Evolutionary conservation across 768 basidiomycete genomes (phyloP).

Genomic region (Podaxis sp.): DNA sequence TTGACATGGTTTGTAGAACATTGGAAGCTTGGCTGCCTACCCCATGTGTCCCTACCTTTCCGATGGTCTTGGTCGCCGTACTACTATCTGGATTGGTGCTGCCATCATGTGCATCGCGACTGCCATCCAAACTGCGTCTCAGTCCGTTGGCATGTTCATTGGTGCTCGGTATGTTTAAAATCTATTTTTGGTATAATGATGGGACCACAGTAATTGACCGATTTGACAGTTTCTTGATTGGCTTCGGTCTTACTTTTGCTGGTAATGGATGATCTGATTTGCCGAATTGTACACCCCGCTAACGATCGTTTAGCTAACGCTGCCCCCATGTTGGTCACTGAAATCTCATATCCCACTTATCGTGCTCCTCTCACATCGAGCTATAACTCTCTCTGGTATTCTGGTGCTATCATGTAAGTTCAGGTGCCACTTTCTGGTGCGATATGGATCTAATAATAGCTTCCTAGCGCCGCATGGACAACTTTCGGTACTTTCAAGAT

Average conservation of each 20-base stretch:
- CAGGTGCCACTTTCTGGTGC: background rate
- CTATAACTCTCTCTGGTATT: slow-evolving; percentile 88
- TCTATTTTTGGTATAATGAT: background rate
- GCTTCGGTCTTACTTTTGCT: slow-evolving; percentile 76
- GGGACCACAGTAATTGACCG: background rate
- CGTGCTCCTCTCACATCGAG: slow-evolving; percentile 76
- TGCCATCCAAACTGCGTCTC: slow-evolving; percentile 68
- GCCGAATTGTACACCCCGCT: background rate
- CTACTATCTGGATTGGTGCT: slow-evolving; percentile 67
- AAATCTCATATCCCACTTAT: slow-evolving; percentile 82
- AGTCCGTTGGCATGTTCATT: slow-evolving; percentile 77
- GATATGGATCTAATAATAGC: background rate
- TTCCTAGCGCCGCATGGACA: slow-evolving; percentile 71
- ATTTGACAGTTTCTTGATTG: slow-evolving; percentile 57
- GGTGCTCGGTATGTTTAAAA: slow-evolving; percentile 58
- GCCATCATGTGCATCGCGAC: slow-evolving; percentile 69
- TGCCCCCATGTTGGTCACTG: slow-evolving; percentile 83
- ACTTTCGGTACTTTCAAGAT: slow-evolving; percentile 82
- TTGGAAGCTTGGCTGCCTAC: slow-evolving; percentile 65
- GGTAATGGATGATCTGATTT: slow-evolving; percentile 29
- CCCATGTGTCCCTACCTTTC: slow-evolving; percentile 73
- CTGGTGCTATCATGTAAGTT: slow-evolving; percentile 72
- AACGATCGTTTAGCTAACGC: slow-evolving; percentile 48
- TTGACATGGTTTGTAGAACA: slow-evolving; percentile 44
- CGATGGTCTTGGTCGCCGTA: slow-evolving; percentile 69